phyloP scores from a whole-genome alignment of 2,329 filamentous ascomycete species.

The Scolecobasidium constrictum region DNA sequence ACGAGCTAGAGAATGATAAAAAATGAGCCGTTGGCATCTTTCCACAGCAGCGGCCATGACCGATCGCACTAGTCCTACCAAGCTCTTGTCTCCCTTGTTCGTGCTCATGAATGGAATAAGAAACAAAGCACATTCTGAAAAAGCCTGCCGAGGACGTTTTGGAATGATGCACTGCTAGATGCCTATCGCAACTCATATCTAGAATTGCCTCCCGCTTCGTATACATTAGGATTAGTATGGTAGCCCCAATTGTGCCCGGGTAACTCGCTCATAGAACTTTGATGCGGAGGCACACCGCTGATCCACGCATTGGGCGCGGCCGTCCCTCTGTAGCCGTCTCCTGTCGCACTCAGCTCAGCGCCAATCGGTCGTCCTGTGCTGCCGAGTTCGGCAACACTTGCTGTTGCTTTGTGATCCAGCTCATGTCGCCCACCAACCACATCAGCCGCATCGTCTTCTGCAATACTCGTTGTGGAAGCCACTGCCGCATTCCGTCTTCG shows the following conservation, averaged over 20 bases:
- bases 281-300: not conserved
- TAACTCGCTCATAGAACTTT: too few relatives aligned
- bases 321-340: not conserved
- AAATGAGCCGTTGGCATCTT: too few relatives aligned
- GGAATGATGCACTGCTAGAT: not conserved
- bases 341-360: not conserved
- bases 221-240: too few relatives aligned
- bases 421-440: not conserved
- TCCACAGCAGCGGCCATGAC: too few relatives aligned
- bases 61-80: not conserved
- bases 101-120: not conserved
- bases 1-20: too few relatives aligned
- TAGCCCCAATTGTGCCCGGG: too few relatives aligned
- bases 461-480: not conserved
- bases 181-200: not conserved
- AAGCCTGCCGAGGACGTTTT: too few relatives aligned
- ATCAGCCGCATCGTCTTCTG: not conserved
- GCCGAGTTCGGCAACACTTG: not conserved
- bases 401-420: not conserved
- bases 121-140: too few relatives aligned
- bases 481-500: not conserved
- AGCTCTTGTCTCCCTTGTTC: not conserved
- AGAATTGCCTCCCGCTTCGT: not conserved
- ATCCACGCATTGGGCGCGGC: not conserved
- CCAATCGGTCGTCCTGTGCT: not conserved